These are phyloP conservation scores for Przewalskia tangutica DNA, from an alignment of 257 asterid genomes.

Conservation along the genomic window DNA sequence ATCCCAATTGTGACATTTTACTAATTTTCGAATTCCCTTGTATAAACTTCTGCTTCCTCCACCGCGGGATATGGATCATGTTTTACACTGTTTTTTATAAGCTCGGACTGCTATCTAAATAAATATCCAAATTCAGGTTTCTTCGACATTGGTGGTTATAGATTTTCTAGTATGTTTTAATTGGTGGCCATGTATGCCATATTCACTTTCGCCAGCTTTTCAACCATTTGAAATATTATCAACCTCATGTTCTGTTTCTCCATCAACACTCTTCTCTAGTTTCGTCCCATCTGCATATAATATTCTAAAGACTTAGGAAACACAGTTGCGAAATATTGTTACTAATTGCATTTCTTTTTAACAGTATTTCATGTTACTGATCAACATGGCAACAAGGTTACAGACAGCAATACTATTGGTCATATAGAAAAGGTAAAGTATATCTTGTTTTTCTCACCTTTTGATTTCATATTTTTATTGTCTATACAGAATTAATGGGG, in stretches of 20 bases:
- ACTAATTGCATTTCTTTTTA: conserved; percentile 12
- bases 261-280: neutral
- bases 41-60: neutral
- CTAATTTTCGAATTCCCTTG: neutral
- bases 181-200: neutral
- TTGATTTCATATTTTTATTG: neutral
- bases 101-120: neutral
- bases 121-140: neutral
- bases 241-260: neutral
- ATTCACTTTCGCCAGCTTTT: neutral
- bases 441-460: conserved; percentile 3
- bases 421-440: conserved; percentile 69
- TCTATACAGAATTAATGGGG: neutral
- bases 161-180: neutral
- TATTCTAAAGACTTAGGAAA: neutral
- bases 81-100: neutral
- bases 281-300: neutral
- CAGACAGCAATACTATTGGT: conserved; percentile 56
- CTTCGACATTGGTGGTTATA: neutral
- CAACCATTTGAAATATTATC: neutral
- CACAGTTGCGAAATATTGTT: neutral
- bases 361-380: conserved; percentile 96
- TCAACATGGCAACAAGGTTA: conserved; percentile 75
- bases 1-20: neutral
- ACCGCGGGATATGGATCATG: neutral